phyloP scores from a whole-genome alignment of 768 basidiomycete genomes.

The Rickenella mellea region DNA sequence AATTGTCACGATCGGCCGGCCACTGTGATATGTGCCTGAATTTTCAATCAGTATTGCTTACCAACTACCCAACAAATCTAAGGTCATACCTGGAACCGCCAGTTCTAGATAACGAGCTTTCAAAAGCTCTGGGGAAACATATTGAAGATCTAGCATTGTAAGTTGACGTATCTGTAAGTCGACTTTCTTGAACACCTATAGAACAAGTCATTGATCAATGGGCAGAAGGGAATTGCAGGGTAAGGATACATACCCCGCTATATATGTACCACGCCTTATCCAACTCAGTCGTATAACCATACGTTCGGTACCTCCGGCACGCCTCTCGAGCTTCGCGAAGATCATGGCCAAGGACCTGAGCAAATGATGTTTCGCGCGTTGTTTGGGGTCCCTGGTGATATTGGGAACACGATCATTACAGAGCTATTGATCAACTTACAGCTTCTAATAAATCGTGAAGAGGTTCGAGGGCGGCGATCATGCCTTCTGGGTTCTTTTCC shows the following conservation, averaged over 20 bases:
- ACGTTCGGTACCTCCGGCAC: constrained; percentile 74
- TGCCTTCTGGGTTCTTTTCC: constrained; percentile 92
- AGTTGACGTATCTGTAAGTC: constrained; percentile 88
- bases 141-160: constrained; percentile 88
- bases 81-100: constrained; percentile 97
- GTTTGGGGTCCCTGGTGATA: constrained; percentile 79
- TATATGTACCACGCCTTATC: constrained; percentile 99
- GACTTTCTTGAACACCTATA: constrained; percentile 94
- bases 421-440: constrained; percentile 33
- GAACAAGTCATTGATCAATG: too few relatives aligned
- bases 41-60: too few relatives aligned
- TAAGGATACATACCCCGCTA: too few relatives aligned
- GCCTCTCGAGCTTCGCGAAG: constrained; percentile 88
- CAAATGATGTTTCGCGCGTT: constrained; percentile 88
- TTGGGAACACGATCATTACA: not conserved
- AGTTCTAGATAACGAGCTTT: constrained; percentile 85
- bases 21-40: constrained; percentile 91
- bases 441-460: constrained; percentile 87
- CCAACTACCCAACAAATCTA: too few relatives aligned
- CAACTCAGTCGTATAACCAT: constrained; percentile 80
- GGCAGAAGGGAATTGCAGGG: too few relatives aligned
- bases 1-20: constrained; percentile 75
- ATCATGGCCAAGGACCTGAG: constrained; percentile 88
- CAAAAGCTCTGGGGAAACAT: constrained; percentile 87
- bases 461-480: constrained; percentile 90